phyloP scores from a whole-genome alignment of 306 rosid species.

The Bauhinia variegata region DNA sequence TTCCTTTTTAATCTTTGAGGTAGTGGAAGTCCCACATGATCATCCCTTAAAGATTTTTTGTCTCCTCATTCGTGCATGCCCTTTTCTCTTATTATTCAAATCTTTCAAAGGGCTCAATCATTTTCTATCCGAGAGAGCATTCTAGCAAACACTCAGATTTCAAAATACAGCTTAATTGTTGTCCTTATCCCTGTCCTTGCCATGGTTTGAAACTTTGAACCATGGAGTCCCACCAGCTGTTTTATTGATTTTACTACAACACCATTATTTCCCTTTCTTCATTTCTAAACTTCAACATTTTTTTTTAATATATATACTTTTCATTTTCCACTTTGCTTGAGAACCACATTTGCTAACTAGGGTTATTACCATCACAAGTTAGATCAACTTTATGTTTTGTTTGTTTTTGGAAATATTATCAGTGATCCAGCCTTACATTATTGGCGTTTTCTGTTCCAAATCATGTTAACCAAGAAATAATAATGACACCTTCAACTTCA shows the following conservation, averaged over 20 bases:
- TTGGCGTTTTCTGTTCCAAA: slow-evolving; percentile 7
- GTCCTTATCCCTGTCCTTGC: slow-evolving; percentile 1
- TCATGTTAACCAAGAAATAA: background rate
- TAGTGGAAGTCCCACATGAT: slow-evolving; percentile 49
- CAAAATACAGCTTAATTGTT: slow-evolving; percentile 26
- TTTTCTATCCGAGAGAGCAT: slow-evolving; percentile 14
- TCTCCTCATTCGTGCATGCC: slow-evolving; percentile 26
- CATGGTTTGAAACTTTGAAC: slow-evolving; percentile 10
- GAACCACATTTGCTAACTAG: slow-evolving; percentile 23
- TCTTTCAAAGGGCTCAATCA: slow-evolving; percentile 42
- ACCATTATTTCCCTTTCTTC: background rate
- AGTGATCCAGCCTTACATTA: background rate
- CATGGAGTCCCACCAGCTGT: slow-evolving; percentile 1
- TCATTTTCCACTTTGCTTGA: slow-evolving; percentile 33
- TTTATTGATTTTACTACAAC: slow-evolving; percentile 20
- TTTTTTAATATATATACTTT: too few species aligned
- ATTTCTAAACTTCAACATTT: background rate
- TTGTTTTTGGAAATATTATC: slow-evolving; percentile 11
- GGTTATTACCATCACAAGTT: background rate
- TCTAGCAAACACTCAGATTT: slow-evolving; percentile 16
- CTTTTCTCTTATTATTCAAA: background rate
- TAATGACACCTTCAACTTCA: slow-evolving; percentile 1
- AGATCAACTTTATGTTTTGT: slow-evolving; percentile 4
- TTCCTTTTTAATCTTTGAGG: slow-evolving; percentile 11
- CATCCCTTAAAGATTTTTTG: slow-evolving; percentile 37